phyloP scores from a whole-genome alignment of 306 rosid genomes.

The Inga oerstediana region DNA sequence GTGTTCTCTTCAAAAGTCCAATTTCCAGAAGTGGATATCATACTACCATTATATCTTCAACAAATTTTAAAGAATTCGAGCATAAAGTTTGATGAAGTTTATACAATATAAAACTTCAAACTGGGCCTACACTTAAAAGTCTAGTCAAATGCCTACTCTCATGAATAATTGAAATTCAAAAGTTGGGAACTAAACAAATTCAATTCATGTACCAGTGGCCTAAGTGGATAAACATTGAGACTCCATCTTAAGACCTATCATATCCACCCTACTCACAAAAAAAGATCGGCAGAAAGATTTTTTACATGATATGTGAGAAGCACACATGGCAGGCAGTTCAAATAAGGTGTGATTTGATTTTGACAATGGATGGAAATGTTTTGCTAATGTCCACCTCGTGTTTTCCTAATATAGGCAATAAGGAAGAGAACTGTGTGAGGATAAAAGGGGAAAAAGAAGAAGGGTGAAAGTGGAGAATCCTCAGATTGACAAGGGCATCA shows the following conservation, averaged over 20 bases:
- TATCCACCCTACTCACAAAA: conserved; percentile 39
- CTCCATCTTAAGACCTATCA: conserved; percentile 38
- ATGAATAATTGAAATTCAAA: conserved; percentile 41
- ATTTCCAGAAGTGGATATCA: not conserved
- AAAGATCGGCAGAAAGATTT: conserved; percentile 32
- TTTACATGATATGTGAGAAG: conserved; percentile 48
- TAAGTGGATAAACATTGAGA: conserved; percentile 54
- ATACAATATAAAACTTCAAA: not conserved
- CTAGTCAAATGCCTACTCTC: conserved; percentile 42
- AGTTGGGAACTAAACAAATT: conserved; percentile 34
- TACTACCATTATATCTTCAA: not conserved
- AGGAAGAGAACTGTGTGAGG: conserved; percentile 48
- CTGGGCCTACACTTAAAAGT: not conserved
- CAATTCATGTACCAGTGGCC: conserved; percentile 32
- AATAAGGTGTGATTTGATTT: conserved; percentile 49
- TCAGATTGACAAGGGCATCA: conserved; percentile 54
- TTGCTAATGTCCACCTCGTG: conserved; percentile 52
- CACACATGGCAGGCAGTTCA: conserved; percentile 67
- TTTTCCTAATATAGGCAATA: conserved; percentile 46
- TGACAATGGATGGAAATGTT: conserved; percentile 44
- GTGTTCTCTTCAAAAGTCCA: not conserved
- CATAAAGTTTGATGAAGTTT: no score
- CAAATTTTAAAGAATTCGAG: not conserved
- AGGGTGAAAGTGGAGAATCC: conserved; percentile 84
- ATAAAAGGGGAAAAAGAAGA: conserved; percentile 37